Conservation (phyloP, 2,329 filamentous ascomycete species). For the Beauveria pseudobassiana region DNA sequence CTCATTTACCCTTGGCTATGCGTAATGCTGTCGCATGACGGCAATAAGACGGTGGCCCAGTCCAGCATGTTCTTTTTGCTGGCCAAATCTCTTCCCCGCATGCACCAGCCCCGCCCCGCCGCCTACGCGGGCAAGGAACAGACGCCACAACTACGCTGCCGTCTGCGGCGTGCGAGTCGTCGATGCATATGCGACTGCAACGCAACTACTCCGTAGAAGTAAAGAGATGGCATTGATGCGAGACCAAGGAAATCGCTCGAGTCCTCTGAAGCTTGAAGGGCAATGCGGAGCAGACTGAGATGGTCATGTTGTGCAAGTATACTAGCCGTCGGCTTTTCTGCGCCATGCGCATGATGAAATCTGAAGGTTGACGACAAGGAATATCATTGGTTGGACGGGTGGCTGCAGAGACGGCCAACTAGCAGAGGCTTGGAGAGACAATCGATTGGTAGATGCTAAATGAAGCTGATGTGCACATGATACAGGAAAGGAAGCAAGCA, state of each 20-base stretch:
- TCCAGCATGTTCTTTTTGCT: not conserved
- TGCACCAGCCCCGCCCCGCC: not conserved
- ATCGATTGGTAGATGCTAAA: no score
- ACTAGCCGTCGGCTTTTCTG: not conserved
- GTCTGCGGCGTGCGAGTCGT: no score
- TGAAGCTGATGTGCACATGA: not conserved
- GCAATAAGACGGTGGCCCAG: not conserved
- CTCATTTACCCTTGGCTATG: not conserved
- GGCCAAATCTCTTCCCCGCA: not conserved
- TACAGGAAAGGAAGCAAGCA: no score
- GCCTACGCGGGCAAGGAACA: no score
- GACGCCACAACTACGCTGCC: no score
- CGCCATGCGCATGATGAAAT: not conserved
- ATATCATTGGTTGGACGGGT: not conserved
- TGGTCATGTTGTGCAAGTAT: not conserved
- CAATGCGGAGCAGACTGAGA: not conserved
- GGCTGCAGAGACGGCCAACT: no score
- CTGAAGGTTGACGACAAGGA: no score
- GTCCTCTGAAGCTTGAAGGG: not conserved
- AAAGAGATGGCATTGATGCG: not conserved
- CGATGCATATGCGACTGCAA: no score
- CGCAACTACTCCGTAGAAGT: not conserved
- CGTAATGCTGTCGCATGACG: not conserved
- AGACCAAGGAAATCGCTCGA: not conserved
- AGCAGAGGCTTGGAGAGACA: no score